Conservation (phyloP, 2,329 filamentous ascomycete species). For the Cordyceps farinosa region DNA sequence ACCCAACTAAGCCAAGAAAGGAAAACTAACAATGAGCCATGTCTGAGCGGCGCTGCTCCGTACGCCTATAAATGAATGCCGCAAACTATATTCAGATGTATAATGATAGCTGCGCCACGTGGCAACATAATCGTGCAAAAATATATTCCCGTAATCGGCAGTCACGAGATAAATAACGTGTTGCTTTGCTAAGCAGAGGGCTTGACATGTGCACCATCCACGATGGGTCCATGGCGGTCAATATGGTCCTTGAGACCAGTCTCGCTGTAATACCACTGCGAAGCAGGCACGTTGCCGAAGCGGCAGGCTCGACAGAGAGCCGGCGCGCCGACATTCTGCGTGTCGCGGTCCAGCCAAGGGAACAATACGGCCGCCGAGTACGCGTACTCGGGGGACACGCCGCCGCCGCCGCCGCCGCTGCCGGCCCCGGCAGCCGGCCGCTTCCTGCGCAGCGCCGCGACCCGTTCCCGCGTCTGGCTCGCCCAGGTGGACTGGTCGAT, state of each 20-base stretch:
- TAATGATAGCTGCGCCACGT: too few species aligned
- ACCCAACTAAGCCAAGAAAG: too few species aligned
- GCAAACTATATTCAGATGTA: too few species aligned
- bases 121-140: too few species aligned
- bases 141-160: too few species aligned
- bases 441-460: not conserved
- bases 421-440: not conserved
- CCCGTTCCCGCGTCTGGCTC: not conserved
- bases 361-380: not conserved
- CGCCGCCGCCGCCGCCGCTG: not conserved
- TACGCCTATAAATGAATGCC: too few species aligned
- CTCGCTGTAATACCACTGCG: not conserved
- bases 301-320: not conserved
- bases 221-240: not conserved
- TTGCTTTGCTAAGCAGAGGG: not conserved
- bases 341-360: constrained; percentile 1
- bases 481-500: not conserved
- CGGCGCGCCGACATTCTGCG: not conserved
- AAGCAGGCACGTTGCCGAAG: not conserved
- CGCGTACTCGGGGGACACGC: not conserved
- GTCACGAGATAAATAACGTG: too few species aligned
- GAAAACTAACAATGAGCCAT: too few species aligned
- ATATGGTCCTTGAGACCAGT: not conserved
- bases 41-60: too few species aligned
- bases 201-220: not conserved